Conservation (phyloP, 73 alveolate species). For the Symbiodinium pilosum region DNA sequence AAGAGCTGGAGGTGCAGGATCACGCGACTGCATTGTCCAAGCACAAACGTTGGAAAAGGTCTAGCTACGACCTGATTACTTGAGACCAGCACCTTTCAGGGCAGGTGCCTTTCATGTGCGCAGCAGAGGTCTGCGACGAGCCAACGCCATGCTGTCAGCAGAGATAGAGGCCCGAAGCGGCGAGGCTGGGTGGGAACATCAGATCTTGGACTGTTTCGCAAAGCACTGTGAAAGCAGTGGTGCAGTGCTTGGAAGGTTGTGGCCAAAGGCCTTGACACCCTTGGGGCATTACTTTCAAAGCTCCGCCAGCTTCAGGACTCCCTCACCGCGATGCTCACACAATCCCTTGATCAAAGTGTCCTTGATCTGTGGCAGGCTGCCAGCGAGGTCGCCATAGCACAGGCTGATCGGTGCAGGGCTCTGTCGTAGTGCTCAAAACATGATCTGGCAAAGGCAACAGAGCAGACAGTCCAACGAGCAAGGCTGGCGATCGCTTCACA, state of each 20-base stretch:
- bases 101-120: too few species aligned
- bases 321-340: not conserved
- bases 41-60: constrained; percentile 11
- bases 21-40: not conserved
- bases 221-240: too few species aligned
- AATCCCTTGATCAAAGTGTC: not conserved
- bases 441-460: constrained; percentile 8
- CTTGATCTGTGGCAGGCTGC: constrained; percentile 17
- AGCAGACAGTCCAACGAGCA: constrained; percentile 63
- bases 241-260: constrained; percentile 9
- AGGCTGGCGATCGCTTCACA: not conserved
- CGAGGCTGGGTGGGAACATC: constrained; percentile 18
- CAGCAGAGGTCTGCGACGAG: constrained; percentile 37
- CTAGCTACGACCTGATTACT: not conserved
- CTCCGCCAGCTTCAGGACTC: constrained; percentile 72
- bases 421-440: not conserved
- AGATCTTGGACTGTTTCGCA: not conserved
- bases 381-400: constrained; percentile 79
- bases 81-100: too few species aligned
- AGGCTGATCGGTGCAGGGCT: not conserved
- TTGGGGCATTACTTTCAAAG: constrained; percentile 50
- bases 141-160: constrained; percentile 55
- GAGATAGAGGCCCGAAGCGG: constrained; percentile 89
- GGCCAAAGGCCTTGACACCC: constrained; percentile 57
- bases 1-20: not conserved